These are phyloP conservation scores for Kluyveromyces siamensis DNA, from an alignment of 805 yeast genomes.

Conservation along the genomic window DNA sequence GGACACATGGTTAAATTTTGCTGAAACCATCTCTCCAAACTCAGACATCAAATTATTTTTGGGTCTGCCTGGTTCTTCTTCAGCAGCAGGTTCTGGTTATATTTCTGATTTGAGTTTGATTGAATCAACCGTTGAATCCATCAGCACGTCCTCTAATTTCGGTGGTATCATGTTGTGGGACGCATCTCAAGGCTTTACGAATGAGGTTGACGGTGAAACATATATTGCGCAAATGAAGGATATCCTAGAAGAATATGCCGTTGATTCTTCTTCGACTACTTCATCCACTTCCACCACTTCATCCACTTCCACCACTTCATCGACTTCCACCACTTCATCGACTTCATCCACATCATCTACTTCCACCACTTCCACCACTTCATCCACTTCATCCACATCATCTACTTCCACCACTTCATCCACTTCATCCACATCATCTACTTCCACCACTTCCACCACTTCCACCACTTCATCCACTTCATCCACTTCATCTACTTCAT, in stretches of 20 bases:
- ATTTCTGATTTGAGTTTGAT: constrained; percentile 36
- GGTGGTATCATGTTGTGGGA: constrained; percentile 94
- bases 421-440: constrained; percentile 9
- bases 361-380: constrained; percentile 4
- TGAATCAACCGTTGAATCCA: constrained; percentile 50
- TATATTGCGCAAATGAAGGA: constrained; percentile 38
- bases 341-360: constrained; percentile 7
- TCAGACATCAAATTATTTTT: constrained; percentile 57
- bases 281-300: constrained; percentile 12
- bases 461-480: constrained; percentile 12
- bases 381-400: constrained; percentile 2
- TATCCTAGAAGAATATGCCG: constrained; percentile 26
- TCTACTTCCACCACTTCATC: constrained; percentile 5
- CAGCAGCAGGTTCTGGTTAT: constrained; percentile 56
- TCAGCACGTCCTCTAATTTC: constrained; percentile 60
- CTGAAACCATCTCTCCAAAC: constrained; percentile 53
- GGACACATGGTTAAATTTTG: constrained; percentile 67
- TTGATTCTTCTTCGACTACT: constrained; percentile 11
- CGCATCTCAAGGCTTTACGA: constrained; percentile 62
- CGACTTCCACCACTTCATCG: constrained; percentile 10
- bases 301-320: constrained; percentile 10
- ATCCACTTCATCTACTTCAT: constrained; percentile 4
- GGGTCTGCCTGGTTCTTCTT: constrained; percentile 62
- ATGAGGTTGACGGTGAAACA: constrained; percentile 34
- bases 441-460: constrained; percentile 12